These are phyloP conservation scores for Teratosphaeria gauchensis DNA, from an alignment of 2,329 filamentous ascomycete genomes.

Conservation along the genomic window DNA sequence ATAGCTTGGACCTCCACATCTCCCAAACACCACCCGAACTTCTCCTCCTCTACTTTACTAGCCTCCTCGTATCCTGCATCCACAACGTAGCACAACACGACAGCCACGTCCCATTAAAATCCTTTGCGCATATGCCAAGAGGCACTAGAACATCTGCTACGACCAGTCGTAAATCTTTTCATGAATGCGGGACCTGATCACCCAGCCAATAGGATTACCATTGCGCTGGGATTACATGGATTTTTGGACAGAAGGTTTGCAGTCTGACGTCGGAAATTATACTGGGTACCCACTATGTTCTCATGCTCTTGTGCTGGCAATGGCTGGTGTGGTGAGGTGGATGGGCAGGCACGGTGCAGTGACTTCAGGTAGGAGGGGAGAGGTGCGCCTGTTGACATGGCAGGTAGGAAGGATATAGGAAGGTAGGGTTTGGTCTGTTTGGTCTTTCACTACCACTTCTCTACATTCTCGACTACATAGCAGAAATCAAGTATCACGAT, in stretches of 20 bases:
- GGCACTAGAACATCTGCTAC: not conserved
- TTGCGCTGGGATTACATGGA: not conserved
- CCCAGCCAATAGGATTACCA: not conserved
- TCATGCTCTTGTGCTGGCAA: not conserved
- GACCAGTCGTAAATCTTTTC: not conserved
- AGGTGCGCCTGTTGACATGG: not conserved
- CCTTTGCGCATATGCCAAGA: not conserved
- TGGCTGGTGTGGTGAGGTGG: not conserved
- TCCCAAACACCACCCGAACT: not conserved
- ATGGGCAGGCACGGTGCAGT: not conserved
- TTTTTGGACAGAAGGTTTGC: not conserved
- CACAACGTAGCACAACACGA: not conserved
- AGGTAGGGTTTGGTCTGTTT: too few relatives aligned
- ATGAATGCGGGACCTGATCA: not conserved
- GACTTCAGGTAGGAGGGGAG: not conserved
- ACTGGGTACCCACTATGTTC: not conserved
- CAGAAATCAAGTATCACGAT: too few relatives aligned
- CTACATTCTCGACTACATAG: too few relatives aligned
- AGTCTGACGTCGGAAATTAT: not conserved
- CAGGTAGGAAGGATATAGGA: not conserved
- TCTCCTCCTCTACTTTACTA: not conserved
- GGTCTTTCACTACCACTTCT: too few relatives aligned
- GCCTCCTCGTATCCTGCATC: not conserved
- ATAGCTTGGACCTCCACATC: too few relatives aligned
- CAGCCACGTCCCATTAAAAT: not conserved